Percentiles rank a stretch among this genome's conserved stretches.
These are phyloP conservation scores for Acanthamoeba sp. DNA, from an alignment of 208 protist genomes.

Conservation along the genomic window DNA sequence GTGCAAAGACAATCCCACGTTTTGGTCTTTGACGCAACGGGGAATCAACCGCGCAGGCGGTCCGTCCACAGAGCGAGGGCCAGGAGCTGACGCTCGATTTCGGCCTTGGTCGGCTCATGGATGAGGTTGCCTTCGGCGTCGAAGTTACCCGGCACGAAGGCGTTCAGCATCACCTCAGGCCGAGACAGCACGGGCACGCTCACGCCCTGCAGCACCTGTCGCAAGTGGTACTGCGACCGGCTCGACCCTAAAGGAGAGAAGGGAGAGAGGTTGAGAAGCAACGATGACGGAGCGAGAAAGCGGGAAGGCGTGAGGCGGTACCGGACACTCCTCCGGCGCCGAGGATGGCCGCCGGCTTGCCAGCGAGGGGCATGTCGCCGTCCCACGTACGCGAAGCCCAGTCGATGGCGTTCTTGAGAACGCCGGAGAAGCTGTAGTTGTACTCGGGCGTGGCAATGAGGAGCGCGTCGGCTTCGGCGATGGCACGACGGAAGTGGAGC, in stretches of 20 bases:
- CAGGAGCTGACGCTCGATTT: neutral
- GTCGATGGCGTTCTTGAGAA: slow-evolving; percentile 64
- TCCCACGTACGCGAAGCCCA: slow-evolving; percentile 23
- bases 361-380: slow-evolving; percentile 6
- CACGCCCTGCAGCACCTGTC: slow-evolving; percentile 7
- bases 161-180: slow-evolving; percentile 21
- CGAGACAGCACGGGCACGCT: neutral
- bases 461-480: slow-evolving; percentile 49
- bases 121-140: slow-evolving; percentile 22
- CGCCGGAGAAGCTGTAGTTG: slow-evolving; percentile 56
- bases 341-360: slow-evolving; percentile 17
- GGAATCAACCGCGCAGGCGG: neutral
- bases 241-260: neutral
- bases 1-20: too few species aligned
- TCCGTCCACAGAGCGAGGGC: slow-evolving; percentile 29
- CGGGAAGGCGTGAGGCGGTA: neutral
- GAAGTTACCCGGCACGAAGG: slow-evolving; percentile 12
- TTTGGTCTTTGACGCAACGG: neutral
- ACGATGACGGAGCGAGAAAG: neutral
- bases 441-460: slow-evolving; percentile 55
- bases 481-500: neutral
- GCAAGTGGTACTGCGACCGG: slow-evolving; percentile 51
- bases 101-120: slow-evolving; percentile 26
- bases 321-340: neutral
- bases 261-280: neutral